These are phyloP conservation scores for Barbatosphaeria neglecta DNA, from an alignment of 495 filamentous ascomycete species.

Conservation along the genomic window DNA sequence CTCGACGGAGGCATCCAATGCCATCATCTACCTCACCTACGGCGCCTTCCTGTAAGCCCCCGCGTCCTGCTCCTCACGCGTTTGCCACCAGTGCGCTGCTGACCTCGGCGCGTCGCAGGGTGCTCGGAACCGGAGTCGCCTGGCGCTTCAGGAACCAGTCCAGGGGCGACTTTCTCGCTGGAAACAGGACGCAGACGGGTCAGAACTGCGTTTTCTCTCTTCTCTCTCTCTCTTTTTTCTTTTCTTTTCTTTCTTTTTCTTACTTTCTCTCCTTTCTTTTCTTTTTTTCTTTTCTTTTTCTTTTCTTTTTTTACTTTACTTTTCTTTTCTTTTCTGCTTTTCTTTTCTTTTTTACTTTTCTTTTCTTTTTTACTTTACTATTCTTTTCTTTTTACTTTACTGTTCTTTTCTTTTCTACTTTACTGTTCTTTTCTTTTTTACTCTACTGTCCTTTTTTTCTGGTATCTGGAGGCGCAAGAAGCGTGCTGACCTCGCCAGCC, in stretches of 20 bases:
- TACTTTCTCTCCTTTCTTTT: conserved; percentile 1
- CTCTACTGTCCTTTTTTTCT: neutral
- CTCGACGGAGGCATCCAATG: conserved; percentile 59
- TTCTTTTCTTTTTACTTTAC: too few species aligned
- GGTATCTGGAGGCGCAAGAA: neutral
- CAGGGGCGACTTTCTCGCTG: conserved; percentile 55
- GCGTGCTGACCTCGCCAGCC: conserved; percentile 26
- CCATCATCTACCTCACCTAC: conserved; percentile 65
- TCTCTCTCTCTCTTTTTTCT: neutral
- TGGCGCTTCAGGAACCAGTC: conserved; percentile 57
- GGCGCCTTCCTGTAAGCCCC: conserved; percentile 49
- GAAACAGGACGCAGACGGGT: conserved; percentile 70
- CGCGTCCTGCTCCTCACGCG: neutral
- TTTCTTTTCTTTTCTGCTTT: conserved; percentile 1
- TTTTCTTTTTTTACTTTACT: neutral
- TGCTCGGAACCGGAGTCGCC: conserved; percentile 52
- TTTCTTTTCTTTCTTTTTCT: neutral
- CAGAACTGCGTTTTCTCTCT: conserved; percentile 19
- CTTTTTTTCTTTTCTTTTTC: neutral
- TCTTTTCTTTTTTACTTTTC: neutral
- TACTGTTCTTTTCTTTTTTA: conserved; percentile 1
- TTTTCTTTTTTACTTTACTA: too few species aligned
- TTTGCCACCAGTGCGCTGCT: neutral
- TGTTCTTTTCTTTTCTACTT: neutral
- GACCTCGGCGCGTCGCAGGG: conserved; percentile 23